phyloP scores from a whole-genome alignment of 2,329 filamentous ascomycete genomes.

The Alternaria sp. region DNA sequence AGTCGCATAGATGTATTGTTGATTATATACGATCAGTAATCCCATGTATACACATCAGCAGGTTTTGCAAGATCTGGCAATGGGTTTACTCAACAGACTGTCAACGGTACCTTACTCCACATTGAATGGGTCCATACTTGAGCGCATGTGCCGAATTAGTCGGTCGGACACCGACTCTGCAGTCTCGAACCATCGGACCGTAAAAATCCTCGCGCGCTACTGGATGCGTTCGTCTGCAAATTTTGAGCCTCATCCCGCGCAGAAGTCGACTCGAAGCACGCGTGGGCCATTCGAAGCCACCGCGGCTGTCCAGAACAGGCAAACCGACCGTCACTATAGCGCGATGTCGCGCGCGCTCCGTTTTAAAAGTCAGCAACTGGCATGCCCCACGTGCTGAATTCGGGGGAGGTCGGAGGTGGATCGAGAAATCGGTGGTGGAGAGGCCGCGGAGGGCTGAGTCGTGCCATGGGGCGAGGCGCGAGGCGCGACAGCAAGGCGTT shows the following conservation, averaged over 20 bases:
- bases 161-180: neutral
- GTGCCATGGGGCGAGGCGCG: constrained; percentile 10
- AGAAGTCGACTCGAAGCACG: constrained; percentile 3
- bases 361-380: neutral
- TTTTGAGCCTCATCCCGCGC: constrained; percentile 3
- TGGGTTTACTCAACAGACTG: neutral
- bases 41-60: neutral
- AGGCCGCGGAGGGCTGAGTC: constrained; percentile 1
- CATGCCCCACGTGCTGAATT: neutral
- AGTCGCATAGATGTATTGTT: neutral
- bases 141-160: neutral
- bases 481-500: no score
- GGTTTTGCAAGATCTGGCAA: neutral
- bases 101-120: neutral
- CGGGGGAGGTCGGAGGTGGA: constrained; percentile 9
- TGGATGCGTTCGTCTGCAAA: neutral
- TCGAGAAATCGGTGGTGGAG: constrained; percentile 9
- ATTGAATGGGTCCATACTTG: neutral
- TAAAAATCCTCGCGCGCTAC: neutral
- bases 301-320: neutral
- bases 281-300: neutral
- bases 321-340: constrained; percentile 2
- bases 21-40: neutral
- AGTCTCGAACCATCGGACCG: neutral
- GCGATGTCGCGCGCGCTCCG: neutral